Evolutionary conservation across 371 early-diverging fungal species (phyloP).

Genomic region (Smittium culicis): DNA sequence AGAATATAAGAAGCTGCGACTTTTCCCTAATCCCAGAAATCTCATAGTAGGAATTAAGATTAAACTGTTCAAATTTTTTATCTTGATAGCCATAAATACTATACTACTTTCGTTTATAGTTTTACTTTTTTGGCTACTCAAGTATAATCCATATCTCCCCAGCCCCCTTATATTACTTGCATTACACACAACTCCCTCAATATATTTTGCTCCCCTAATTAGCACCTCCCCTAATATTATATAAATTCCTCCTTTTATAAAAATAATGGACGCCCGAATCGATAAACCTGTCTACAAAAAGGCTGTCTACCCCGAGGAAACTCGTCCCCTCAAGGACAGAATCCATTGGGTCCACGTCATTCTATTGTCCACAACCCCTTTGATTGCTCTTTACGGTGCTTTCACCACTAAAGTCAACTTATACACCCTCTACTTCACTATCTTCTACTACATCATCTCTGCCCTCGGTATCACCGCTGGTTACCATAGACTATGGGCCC

Average conservation of each 20-base stretch:
- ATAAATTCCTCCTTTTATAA: not conserved
- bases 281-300: conserved; percentile 29
- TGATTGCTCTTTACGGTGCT: conserved; percentile 66
- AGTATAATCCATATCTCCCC: no score
- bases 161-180: no score
- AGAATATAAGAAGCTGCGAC: no score
- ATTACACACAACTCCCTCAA: no score
- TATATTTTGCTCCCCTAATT: no score
- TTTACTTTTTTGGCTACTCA: no score
- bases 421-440: conserved; percentile 59
- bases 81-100: no score
- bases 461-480: conserved; percentile 89
- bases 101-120: no score
- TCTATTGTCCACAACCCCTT: conserved; percentile 56
- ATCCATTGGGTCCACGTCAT: conserved; percentile 70
- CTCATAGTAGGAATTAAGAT: no score
- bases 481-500: conserved; percentile 72
- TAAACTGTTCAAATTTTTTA: no score
- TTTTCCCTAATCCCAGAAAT: no score
- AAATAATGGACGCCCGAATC: conserved; percentile 13
- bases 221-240: no score
- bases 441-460: conserved; percentile 65
- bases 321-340: conserved; percentile 22
- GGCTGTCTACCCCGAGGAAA: conserved; percentile 22
- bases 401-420: conserved; percentile 45